Conservation (phyloP, 1,284 basidiomycete species). For the Salmacisia buchloeana region DNA sequence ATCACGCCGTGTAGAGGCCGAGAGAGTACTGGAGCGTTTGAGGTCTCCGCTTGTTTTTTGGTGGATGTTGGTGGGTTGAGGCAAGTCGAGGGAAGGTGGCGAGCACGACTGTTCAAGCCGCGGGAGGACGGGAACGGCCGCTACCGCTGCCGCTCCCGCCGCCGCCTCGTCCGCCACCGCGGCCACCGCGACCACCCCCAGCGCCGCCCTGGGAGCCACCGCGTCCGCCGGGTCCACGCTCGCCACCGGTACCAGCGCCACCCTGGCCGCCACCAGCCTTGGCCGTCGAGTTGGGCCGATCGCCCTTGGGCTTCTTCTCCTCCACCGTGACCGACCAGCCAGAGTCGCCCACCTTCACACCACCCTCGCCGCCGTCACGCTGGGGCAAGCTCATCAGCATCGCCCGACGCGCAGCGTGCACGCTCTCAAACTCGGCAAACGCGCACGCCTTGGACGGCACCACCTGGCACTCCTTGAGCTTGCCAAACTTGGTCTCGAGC, state of each 20-base stretch:
- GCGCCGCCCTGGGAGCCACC: background rate
- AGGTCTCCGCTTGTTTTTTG: too few relatives aligned
- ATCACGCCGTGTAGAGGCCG: too few relatives aligned
- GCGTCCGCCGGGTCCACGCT: background rate
- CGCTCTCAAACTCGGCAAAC: constrained; percentile 77
- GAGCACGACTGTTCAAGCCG: too few relatives aligned
- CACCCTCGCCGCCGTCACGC: constrained; percentile 74
- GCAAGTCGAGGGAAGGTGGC: too few relatives aligned
- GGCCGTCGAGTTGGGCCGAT: background rate
- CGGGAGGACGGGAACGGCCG: background rate
- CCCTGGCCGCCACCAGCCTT: background rate
- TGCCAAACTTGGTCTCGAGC: constrained; percentile 70
- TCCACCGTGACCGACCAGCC: constrained; percentile 69
- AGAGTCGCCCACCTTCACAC: constrained; percentile 65
- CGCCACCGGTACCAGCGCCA: background rate
- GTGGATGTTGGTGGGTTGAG: too few relatives aligned
- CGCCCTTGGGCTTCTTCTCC: constrained; percentile 59
- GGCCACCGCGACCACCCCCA: background rate
- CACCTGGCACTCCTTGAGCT: constrained; percentile 81
- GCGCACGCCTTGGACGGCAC: constrained; percentile 84
- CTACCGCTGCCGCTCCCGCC: background rate
- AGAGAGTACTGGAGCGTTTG: too few relatives aligned
- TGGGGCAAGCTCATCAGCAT: constrained; percentile 67
- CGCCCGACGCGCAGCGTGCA: constrained; percentile 77
- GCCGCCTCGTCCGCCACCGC: background rate